Evolutionary conservation across 345 rosid genomes (phyloP).

Genomic region (Eucalyptus tenuipes): DNA sequence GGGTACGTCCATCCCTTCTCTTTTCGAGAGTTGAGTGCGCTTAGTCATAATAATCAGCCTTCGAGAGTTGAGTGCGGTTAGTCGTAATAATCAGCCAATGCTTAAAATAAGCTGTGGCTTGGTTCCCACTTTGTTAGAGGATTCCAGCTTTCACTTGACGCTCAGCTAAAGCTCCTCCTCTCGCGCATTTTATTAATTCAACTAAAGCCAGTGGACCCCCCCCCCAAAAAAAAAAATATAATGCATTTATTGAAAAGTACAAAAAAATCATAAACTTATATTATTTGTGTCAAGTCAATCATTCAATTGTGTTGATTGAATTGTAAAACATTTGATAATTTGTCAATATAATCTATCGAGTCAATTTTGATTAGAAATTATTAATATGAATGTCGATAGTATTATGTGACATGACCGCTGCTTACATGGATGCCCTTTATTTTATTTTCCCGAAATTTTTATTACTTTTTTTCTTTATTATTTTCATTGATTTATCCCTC

Average conservation of each 20-base stretch:
- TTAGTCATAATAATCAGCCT: background rate
- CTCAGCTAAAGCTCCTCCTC: background rate
- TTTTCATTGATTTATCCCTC: background rate
- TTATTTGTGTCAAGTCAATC: no score
- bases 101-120: background rate
- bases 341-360: rapidly evolving
- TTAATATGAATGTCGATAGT: rapidly evolving
- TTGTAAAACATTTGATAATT: no score
- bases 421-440: no score
- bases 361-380: no score
- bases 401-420: rapidly evolving
- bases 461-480: no score
- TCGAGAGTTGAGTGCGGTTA: background rate
- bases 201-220: background rate
- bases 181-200: background rate
- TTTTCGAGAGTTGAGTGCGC: background rate
- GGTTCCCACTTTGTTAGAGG: background rate
- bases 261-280: no score
- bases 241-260: no score
- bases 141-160: background rate
- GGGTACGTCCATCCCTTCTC: background rate
- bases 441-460: no score
- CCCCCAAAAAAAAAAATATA: no score
- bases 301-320: no score
- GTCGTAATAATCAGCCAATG: background rate